Conservation (phyloP, 495 filamentous ascomycete genomes). For the Cladorrhinum samala region DNA sequence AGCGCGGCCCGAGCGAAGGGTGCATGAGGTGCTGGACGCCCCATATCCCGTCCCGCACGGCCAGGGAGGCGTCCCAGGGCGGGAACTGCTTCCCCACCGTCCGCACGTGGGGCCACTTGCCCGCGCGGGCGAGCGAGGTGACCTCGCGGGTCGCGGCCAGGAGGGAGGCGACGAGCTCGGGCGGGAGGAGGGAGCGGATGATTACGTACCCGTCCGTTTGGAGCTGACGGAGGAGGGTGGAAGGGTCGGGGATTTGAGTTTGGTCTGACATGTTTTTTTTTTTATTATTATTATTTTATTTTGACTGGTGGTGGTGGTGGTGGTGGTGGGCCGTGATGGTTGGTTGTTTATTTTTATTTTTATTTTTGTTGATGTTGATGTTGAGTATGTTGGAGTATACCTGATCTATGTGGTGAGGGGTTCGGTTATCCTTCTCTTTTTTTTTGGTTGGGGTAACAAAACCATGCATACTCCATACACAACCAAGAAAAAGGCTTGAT, state of each 20-base stretch:
- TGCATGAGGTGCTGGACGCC: slow-evolving; percentile 80
- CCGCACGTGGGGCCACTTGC: slow-evolving; percentile 70
- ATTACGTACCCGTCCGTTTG: slow-evolving; percentile 31
- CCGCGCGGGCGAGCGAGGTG: slow-evolving; percentile 51
- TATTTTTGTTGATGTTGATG: neutral
- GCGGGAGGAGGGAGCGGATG: slow-evolving; percentile 30
- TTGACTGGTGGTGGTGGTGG: neutral
- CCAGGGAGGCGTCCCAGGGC: slow-evolving; percentile 54
- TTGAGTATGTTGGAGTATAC: neutral
- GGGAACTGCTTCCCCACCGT: slow-evolving; percentile 84
- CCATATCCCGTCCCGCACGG: slow-evolving; percentile 58
- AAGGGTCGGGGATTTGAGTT: slow-evolving; percentile 1
- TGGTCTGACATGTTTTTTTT: slow-evolving; percentile 2
- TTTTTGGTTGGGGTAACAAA: too few relatives aligned
- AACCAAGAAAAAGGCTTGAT: too few relatives aligned
- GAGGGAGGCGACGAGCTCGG: slow-evolving; percentile 34
- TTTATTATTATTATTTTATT: neutral
- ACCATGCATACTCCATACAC: too few relatives aligned
- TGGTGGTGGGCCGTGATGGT: too few relatives aligned
- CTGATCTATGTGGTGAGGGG: too few relatives aligned
- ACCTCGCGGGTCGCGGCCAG: slow-evolving; percentile 48
- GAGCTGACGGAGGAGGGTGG: slow-evolving; percentile 24
- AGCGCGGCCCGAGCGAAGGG: slow-evolving; percentile 43
- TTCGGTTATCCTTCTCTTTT: too few relatives aligned
- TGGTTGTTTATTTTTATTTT: neutral